phyloP scores from a whole-genome alignment of 2,329 filamentous ascomycete genomes.

The Fusarium duplospermum region DNA sequence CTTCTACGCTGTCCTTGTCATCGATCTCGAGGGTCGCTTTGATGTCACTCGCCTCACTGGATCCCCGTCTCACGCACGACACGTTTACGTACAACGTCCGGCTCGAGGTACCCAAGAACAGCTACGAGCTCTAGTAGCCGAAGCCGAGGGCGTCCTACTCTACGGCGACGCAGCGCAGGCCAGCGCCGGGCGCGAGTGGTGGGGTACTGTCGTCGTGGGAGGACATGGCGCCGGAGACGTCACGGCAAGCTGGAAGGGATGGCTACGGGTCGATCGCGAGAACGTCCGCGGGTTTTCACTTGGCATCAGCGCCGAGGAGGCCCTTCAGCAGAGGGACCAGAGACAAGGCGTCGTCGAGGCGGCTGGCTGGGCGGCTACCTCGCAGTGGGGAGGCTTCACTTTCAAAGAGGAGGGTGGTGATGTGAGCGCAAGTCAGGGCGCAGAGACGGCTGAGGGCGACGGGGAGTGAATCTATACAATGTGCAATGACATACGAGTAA shows the following conservation, averaged over 20 bases:
- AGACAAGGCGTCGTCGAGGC: constrained; percentile 55
- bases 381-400: constrained; percentile 62
- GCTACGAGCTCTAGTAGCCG: constrained; percentile 52
- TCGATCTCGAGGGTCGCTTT: constrained; percentile 68
- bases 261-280: constrained; percentile 63
- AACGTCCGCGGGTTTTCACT: constrained; percentile 53
- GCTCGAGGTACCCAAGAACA: constrained; percentile 44
- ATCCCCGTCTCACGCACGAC: constrained; percentile 54
- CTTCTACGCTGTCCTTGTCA: constrained; percentile 61
- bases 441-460: not conserved
- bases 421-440: not conserved
- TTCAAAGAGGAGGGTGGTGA: constrained; percentile 48
- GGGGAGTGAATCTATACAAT: not conserved
- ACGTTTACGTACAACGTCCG: constrained; percentile 63
- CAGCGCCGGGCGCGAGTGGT: constrained; percentile 63
- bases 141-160: constrained; percentile 61
- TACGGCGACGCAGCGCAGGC: constrained; percentile 56
- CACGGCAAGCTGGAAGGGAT: constrained; percentile 57
- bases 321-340: constrained; percentile 53
- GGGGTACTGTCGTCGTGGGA: constrained; percentile 68
- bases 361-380: constrained; percentile 60
- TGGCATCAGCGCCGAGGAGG: constrained; percentile 58
- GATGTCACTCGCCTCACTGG: constrained; percentile 61
- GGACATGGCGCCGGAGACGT: constrained; percentile 51
- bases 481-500: not conserved